Conservation (phyloP, 768 basidiomycete species). For the Rubroboletus pulcherrimus region DNA sequence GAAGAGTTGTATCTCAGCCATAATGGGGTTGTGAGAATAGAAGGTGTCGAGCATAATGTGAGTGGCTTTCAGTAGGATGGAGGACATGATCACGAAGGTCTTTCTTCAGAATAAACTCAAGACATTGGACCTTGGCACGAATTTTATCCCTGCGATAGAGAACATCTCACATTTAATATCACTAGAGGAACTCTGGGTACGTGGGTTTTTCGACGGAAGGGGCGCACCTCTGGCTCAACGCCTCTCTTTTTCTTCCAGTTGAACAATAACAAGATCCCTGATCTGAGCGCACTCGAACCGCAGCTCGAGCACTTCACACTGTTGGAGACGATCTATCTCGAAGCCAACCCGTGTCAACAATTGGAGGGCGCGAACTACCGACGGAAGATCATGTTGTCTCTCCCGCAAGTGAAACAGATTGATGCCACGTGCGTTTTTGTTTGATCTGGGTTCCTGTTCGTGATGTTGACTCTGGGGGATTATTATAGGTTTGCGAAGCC, state of each 20-base stretch:
- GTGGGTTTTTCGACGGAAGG: slow-evolving; percentile 13
- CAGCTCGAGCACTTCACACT: slow-evolving; percentile 58
- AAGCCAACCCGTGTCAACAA: slow-evolving; percentile 89
- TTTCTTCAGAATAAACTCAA: slow-evolving; percentile 55
- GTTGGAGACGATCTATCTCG: slow-evolving; percentile 89
- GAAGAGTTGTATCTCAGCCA: slow-evolving; percentile 94
- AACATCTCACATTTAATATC: slow-evolving; percentile 71
- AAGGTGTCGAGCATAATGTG: slow-evolving; percentile 85
- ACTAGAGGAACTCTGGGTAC: slow-evolving; percentile 94
- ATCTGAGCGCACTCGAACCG: slow-evolving; percentile 61
- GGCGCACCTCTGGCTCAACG: neutral
- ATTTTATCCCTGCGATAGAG: slow-evolving; percentile 76
- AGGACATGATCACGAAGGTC: neutral
- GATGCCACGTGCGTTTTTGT: slow-evolving; percentile 84
- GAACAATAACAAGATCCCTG: slow-evolving; percentile 80
- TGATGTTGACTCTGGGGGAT: slow-evolving; percentile 2
- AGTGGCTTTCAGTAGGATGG: slow-evolving; percentile 20
- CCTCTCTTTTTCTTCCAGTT: slow-evolving; percentile 46
- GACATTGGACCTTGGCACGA: slow-evolving; percentile 85
- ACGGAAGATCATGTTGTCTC: slow-evolving; percentile 81
- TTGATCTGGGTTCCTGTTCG: neutral
- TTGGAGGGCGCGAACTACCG: slow-evolving; percentile 76
- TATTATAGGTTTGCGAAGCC: slow-evolving; percentile 47
- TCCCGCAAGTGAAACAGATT: slow-evolving; percentile 89
- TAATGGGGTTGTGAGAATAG: slow-evolving; percentile 80